Evolutionary conservation across 441 rosid species (phyloP), one percentile per base, ranked within the genome.

Genomic region (Jatropha podagrica): DNA sequence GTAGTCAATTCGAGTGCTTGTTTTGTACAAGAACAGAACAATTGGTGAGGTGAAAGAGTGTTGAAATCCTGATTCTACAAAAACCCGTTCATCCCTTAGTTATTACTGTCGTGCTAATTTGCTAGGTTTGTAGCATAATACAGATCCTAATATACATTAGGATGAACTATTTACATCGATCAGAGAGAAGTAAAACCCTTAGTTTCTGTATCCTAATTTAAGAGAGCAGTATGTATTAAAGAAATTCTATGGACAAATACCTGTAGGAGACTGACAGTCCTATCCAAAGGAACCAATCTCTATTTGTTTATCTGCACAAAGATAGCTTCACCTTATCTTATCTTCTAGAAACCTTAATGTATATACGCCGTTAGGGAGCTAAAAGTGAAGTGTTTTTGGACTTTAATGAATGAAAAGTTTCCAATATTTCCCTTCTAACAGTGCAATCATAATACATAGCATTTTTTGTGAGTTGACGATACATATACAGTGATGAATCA

Each of bases 331-430:
- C 20, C 10, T 70, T 58, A 71, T 23, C 4, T 14, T 49, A 23
- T 73, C 41, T 54, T 74, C 32, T 65, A 52, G 70, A 74, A 65
- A 74, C 70, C 76, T 65, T 65, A 56, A 20, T 27, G 10, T 4
- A 60, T 2, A 6, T 10, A 26, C 26, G 8, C 0, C 20, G 23
- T 59, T 10, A 32, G 51, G 18, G 6, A 51, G 51, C 52, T 37
- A 38, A 74, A 64, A 49, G 63, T 15, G 11, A 40, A 37, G 13
- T 8, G 60, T 52, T 69, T 41, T 42, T 56, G 18, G 20, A 72
- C 44, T 48, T 73, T 20, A 27, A 54, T 32, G 3, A 55, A 52
- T 8, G 0, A 20, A 15, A 18, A 32, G 46, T 11, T 48, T 26
- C 54, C 10, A 49, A 18, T 44, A 44, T 46, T 4, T 61, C 48